phyloP scores from a whole-genome alignment of 345 rosid genomes.

The Melaleuca alternifolia region DNA sequence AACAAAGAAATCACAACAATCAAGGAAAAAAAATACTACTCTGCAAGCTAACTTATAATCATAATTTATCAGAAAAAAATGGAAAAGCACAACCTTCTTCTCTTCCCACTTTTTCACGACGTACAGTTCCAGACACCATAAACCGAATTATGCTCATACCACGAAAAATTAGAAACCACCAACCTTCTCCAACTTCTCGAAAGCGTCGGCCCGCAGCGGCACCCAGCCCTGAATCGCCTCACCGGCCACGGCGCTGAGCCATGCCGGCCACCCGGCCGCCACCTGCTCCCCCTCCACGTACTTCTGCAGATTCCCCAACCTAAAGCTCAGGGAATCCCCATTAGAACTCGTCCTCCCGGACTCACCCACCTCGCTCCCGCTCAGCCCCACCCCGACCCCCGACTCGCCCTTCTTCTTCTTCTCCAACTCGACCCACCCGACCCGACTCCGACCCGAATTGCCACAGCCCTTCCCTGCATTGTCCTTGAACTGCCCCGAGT shows the following conservation, averaged over 20 bases:
- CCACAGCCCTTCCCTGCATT: not conserved
- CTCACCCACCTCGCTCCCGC: slow-evolving; percentile 64
- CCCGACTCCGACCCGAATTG: slow-evolving; percentile 24
- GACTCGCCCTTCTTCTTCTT: slow-evolving; percentile 1
- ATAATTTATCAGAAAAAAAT: not conserved
- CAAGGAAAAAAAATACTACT: not conserved
- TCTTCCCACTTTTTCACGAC: not conserved
- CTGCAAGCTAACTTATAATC: not conserved
- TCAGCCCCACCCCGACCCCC: slow-evolving; percentile 16
- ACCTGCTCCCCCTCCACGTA: slow-evolving; percentile 84
- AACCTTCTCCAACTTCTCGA: slow-evolving; percentile 92
- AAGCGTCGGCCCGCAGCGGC: slow-evolving; percentile 75
- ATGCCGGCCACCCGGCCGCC: slow-evolving; percentile 99
- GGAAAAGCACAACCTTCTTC: not conserved
- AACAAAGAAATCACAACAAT: not conserved
- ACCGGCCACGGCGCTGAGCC: slow-evolving; percentile 92
- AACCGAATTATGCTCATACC: not conserved
- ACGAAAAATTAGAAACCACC: not conserved
- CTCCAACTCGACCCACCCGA: slow-evolving; percentile 7
- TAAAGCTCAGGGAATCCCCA: slow-evolving; percentile 68
- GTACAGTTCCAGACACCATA: not conserved
- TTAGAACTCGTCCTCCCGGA: slow-evolving; percentile 62
- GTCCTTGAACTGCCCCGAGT: slow-evolving; percentile 44
- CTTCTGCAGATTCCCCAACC: slow-evolving; percentile 62
- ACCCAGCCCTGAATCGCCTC: slow-evolving; percentile 98